Conservation (phyloP, 495 filamentous ascomycete genomes). For the Daldinia childiae region DNA sequence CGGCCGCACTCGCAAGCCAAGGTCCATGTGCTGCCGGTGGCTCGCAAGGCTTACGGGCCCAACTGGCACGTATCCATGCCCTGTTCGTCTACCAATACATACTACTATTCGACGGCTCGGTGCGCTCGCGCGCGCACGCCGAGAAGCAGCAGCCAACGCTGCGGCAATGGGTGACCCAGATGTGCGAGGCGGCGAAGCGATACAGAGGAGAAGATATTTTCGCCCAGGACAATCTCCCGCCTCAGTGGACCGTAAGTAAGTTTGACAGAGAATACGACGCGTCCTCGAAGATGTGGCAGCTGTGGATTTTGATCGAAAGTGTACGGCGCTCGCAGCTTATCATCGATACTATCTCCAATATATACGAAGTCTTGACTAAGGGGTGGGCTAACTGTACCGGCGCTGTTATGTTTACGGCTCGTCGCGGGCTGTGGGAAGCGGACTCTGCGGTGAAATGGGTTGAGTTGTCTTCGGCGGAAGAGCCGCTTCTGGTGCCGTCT, state of each 20-base stretch:
- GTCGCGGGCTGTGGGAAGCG: neutral
- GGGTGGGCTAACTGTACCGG: neutral
- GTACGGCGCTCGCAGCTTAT: conserved; percentile 13
- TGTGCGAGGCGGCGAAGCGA: neutral
- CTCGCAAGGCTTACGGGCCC: neutral
- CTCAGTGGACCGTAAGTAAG: neutral
- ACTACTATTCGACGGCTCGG: conserved; percentile 12
- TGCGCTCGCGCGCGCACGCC: conserved; percentile 10
- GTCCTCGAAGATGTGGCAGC: conserved; percentile 3
- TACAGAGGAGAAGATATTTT: neutral
- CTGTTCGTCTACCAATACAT: conserved; percentile 16
- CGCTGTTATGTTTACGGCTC: neutral
- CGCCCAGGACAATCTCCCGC: neutral
- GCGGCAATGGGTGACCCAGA: neutral
- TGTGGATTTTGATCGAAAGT: conserved; percentile 18
- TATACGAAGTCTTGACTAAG: conserved; percentile 23
- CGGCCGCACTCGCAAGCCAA: neutral
- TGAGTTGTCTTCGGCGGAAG: neutral
- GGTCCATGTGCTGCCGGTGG: neutral
- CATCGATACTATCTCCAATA: conserved; percentile 9
- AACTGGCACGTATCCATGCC: neutral
- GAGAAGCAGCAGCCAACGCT: conserved; percentile 9
- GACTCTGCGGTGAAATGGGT: neutral
- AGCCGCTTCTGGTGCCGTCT: neutral
- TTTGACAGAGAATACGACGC: conserved; percentile 11